Base-by-base conservation (phyloP, 2,329 filamentous ascomycete species). In the Neonectria punicea region DNA sequence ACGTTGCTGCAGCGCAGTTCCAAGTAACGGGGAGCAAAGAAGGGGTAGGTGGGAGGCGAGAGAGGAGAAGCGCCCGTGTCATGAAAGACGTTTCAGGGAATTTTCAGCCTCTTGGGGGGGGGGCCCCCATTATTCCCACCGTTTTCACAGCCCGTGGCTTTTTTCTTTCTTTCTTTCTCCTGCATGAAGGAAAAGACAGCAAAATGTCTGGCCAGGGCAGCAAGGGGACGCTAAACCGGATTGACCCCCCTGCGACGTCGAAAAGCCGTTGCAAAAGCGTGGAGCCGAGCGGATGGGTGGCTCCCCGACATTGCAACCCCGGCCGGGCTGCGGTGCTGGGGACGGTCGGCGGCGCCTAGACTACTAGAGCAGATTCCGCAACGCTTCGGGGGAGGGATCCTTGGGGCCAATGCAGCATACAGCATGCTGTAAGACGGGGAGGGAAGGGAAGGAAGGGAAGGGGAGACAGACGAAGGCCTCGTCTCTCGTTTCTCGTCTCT, bases 241-340 rank as follows among this genome's bases (percentile, higher is more conserved):
- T 54, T 30, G 18, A 50, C 43, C 36, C 44, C 57, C 53, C 47
- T 41, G 55, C 61, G 36, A 59, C 51, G 44, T 60, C 51, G 47
- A 51, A 51, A 59, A 53, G 41, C 56, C 56, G 57, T 64, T 59
- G 44, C 61, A 64, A 55, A 55, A 50, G 34, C 61, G 34, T 64
- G 50, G 56, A 60, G 50, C 50, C 34, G 43, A 55, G 50, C 61
- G 61, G 61, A 51, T 59, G 51, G 50, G 25, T 41, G 32, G 13
- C 34, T 41, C 56, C 25, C 61, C 56, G 36, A 47, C 41, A 51
- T 30, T 56, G 51, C 56, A 59, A 51, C 51, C 44, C 28, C 49
- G 32, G 53, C 47, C 47, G 18, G 54, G 36, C 36, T 32, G 57
- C 47, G 16, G 11, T 25, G 36, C 13, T 55, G 50, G 59, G 32